Percentiles rank a stretch among this genome's conserved stretches.
phyloP scores from a whole-genome alignment of 148 eudicot genomes.

The Agrostemma githago region DNA sequence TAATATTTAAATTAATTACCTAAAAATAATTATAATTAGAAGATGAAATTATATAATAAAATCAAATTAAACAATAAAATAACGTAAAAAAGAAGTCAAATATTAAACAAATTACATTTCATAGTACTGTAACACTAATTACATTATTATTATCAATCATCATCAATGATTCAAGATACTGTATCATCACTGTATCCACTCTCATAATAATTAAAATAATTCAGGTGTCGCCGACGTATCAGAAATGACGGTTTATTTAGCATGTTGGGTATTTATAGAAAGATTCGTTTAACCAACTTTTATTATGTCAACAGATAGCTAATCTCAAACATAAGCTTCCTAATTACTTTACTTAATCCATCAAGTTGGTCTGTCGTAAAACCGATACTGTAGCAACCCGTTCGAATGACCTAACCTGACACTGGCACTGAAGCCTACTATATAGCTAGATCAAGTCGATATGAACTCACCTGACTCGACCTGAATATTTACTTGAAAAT shows the following conservation, averaged over 20 bases:
- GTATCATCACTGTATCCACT: background rate
- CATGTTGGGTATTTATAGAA: constrained; percentile 19
- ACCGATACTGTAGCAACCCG: too few relatives aligned
- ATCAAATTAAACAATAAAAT: background rate
- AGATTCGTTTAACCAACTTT: constrained; percentile 35
- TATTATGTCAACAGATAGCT: constrained; percentile 6
- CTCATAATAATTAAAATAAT: background rate
- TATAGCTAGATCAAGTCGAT: too few relatives aligned
- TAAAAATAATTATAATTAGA: background rate
- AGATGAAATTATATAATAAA: background rate
- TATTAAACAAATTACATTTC: constrained; percentile 11
- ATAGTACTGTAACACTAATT: background rate
- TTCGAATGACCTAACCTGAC: too few relatives aligned
- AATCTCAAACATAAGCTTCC: constrained; percentile 22
- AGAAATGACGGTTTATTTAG: constrained; percentile 31
- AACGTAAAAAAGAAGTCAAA: constrained; percentile 21
- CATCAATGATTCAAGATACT: constrained; percentile 1
- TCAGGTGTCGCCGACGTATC: constrained; percentile 37
- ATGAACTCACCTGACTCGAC: too few relatives aligned
- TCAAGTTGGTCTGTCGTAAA: too few relatives aligned
- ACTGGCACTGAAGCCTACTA: too few relatives aligned
- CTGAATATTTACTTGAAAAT: too few relatives aligned
- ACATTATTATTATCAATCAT: constrained; percentile 1
- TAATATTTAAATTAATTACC: background rate
- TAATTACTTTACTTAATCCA: constrained; percentile 1